Conservation (phyloP, 441 rosid genomes). For the Metrosideros polymorpha region DNA sequence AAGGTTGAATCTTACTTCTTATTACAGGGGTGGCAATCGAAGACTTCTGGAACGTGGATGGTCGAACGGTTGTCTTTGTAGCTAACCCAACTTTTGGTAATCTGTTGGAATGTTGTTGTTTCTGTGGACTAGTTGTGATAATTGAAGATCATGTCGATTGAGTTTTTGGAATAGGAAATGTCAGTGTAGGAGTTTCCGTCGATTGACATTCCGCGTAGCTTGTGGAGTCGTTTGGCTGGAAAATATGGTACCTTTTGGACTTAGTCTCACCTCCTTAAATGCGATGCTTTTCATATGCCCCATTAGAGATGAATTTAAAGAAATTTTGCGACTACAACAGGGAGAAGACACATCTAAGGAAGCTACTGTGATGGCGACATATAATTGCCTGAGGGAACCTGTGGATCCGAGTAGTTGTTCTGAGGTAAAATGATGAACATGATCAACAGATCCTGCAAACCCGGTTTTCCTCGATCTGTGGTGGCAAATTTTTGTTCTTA, state of each 20-base stretch:
- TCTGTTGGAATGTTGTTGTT: background rate
- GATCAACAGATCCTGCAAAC: background rate
- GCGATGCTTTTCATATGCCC: background rate
- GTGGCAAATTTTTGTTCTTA: background rate
- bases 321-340: slow-evolving; percentile 19
- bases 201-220: slow-evolving; percentile 34
- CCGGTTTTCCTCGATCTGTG: background rate
- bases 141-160: background rate
- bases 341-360: slow-evolving; percentile 83
- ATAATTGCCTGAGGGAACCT: slow-evolving; percentile 82
- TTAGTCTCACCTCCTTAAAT: background rate
- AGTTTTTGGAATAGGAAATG: slow-evolving; percentile 31
- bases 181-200: slow-evolving; percentile 46
- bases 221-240: slow-evolving; percentile 83
- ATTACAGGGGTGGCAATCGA: slow-evolving; percentile 66
- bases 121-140: background rate
- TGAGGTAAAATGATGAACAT: slow-evolving; percentile 37
- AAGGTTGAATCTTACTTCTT: background rate
- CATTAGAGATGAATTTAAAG: background rate
- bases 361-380: slow-evolving; percentile 84
- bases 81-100: slow-evolving; percentile 93
- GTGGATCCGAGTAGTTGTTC: slow-evolving; percentile 67
- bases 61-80: slow-evolving; percentile 79
- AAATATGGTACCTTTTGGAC: slow-evolving; percentile 36
- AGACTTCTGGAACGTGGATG: slow-evolving; percentile 87